Evolutionary conservation across 2,329 filamentous ascomycete species (phyloP).

Genomic region (Cladosporium austrohemisphaericum): DNA sequence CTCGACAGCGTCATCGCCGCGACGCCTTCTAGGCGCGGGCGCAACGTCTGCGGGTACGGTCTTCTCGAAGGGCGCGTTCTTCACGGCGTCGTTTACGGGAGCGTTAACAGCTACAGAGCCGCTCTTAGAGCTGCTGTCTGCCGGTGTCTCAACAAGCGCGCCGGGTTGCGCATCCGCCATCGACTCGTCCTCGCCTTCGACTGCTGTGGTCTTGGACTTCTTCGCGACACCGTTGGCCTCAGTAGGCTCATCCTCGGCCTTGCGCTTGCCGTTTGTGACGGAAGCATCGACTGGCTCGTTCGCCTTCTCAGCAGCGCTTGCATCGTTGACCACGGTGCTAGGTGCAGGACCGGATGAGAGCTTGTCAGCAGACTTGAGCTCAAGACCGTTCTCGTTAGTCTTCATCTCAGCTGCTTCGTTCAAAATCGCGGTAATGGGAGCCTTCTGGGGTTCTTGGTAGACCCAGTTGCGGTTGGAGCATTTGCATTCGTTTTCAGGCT

Average conservation of each 20-base stretch:
- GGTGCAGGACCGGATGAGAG: constrained; percentile 15
- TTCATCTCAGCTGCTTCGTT: constrained; percentile 33
- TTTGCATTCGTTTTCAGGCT: constrained; percentile 61
- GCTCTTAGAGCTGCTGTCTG: neutral
- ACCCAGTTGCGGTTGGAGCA: constrained; percentile 31
- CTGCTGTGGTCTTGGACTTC: constrained; percentile 15
- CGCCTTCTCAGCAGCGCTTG: constrained; percentile 17
- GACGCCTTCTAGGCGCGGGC: constrained; percentile 17
- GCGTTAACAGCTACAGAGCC: constrained; percentile 11
- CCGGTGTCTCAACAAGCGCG: neutral
- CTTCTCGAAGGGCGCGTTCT: constrained; percentile 27
- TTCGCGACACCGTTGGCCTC: constrained; percentile 8
- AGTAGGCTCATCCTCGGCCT: constrained; percentile 16
- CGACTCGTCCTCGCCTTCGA: constrained; percentile 11
- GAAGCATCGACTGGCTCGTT: constrained; percentile 15
- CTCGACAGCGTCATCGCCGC: constrained; percentile 57
- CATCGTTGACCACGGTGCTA: constrained; percentile 8
- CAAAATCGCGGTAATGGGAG: constrained; percentile 36
- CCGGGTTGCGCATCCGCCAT: constrained; percentile 17
- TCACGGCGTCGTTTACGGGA: constrained; percentile 14
- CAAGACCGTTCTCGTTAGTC: constrained; percentile 8
- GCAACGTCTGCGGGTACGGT: constrained; percentile 18
- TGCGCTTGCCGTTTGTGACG: constrained; percentile 10
- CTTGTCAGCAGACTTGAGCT: constrained; percentile 13
- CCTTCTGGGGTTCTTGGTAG: constrained; percentile 23